These are phyloP conservation scores for Pleodorina starrii DNA, from an alignment of 139 green algal species.

Conservation along the genomic window DNA sequence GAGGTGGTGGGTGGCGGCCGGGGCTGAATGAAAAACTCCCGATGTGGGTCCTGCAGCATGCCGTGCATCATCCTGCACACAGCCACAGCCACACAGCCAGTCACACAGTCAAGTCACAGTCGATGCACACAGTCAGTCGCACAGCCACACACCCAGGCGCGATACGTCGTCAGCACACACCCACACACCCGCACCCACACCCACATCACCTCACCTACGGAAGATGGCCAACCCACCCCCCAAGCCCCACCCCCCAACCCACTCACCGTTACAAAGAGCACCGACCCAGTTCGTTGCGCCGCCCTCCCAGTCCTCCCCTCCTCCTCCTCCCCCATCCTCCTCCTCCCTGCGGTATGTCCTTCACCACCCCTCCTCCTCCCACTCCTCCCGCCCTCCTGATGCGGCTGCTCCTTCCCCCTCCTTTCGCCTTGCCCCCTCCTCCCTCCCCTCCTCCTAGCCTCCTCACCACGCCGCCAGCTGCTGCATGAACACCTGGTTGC, in stretches of 20 bases:
- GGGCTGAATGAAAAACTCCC: conserved; percentile 90
- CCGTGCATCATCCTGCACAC: conserved; percentile 87
- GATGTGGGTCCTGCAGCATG: conserved; percentile 76
- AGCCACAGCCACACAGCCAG: background rate
- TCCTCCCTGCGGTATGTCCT: background rate
- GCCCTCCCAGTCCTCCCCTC: background rate
- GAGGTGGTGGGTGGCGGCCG: background rate
- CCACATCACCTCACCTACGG: too few relatives aligned
- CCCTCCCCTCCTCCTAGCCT: too few relatives aligned
- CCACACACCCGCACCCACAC: too few relatives aligned
- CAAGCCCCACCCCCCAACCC: too few relatives aligned
- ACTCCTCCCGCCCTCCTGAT: background rate
- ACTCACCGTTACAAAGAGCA: too few relatives aligned
- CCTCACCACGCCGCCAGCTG: conserved; percentile 87
- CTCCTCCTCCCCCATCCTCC: background rate
- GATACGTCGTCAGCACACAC: too few relatives aligned
- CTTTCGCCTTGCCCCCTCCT: background rate
- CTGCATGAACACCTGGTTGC: conserved; percentile 87
- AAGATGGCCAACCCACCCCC: too few relatives aligned
- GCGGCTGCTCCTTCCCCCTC: background rate
- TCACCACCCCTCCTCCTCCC: too few relatives aligned
- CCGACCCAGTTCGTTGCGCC: too few relatives aligned
- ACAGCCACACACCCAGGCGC: too few relatives aligned
- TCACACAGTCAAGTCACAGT: background rate
- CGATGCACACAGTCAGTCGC: background rate